Percentiles rank a stretch among this genome's conserved stretches.
phyloP scores from a whole-genome alignment of 2,329 filamentous ascomycete genomes.

The Alternaria panax region DNA sequence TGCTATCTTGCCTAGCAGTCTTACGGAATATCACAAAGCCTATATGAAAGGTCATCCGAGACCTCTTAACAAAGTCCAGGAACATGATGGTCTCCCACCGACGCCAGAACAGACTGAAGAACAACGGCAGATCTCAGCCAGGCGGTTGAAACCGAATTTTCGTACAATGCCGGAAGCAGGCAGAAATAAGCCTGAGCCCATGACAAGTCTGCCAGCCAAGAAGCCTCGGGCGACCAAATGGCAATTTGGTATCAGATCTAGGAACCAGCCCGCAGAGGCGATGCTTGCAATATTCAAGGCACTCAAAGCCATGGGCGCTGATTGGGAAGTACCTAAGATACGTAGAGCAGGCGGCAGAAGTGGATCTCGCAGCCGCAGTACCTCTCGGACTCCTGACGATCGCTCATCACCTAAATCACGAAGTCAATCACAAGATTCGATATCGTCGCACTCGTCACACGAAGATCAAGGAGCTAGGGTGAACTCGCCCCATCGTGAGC shows the following conservation, averaged over 20 bases:
- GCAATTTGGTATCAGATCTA: conserved; percentile 96
- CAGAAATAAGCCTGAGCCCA: conserved; percentile 60
- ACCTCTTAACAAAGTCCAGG: conserved; percentile 29
- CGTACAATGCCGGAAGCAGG: conserved; percentile 69
- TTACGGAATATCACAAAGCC: conserved; percentile 89
- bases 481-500: conserved; percentile 32
- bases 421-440: conserved; percentile 40
- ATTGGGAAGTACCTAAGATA: conserved; percentile 72
- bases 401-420: conserved; percentile 46
- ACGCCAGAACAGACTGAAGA: conserved; percentile 51
- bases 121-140: conserved; percentile 81
- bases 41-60: conserved; percentile 75
- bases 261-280: conserved; percentile 93
- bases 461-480: conserved; percentile 25
- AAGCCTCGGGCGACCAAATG: conserved; percentile 85
- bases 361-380: conserved; percentile 42
- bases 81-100: conserved; percentile 49
- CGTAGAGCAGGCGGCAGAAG: conserved; percentile 53
- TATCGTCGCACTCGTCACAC: conserved; percentile 42
- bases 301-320: conserved; percentile 82
- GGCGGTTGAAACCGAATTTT: conserved; percentile 85
- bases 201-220: conserved; percentile 67
- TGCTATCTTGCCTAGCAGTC: conserved; percentile 86
- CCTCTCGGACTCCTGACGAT: conserved; percentile 34
- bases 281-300: conserved; percentile 96